Evolutionary conservation across 192 early-diverging fungal genomes (phyloP), one percentile per base, ranked within the genome.

Genomic region (Coemansia sp.): DNA sequence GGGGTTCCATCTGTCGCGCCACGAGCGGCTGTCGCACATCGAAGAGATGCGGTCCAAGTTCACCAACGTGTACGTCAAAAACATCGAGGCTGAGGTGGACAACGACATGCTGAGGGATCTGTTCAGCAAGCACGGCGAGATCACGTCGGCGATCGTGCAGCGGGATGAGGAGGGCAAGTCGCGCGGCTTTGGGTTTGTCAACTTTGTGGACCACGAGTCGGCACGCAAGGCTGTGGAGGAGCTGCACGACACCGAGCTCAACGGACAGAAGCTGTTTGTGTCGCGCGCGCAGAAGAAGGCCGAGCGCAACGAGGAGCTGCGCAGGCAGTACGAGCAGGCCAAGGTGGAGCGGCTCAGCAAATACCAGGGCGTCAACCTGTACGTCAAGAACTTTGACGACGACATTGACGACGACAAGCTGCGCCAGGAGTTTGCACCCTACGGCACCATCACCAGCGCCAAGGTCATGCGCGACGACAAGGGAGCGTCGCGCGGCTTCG

Each of bases 1-100:
- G 58, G 96, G 96, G 31, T 88, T 86, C 75, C 95, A 99, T 81
- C 85, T 97, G 55, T 81, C 94, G 57, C 89, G 88, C 82, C 89
- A 91, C 83, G 96, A 99, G 82, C 94, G 97, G 57, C 75, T 91
- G 77, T 84, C 87, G 77, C 93, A 92, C 82, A 84, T 92, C 40
- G 93, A 95, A 68, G 91, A 93, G 84, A 74, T 88, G 74, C 86
- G 89, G 61, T 78, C 91, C 52, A 91, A 94, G 82, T 99, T 93
- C 85, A 98, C 96, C 70, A 99, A 99, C 76, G 86, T 99, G 59
- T 99, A 95, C 82, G 88, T 97, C 68, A 99, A 99, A 90, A 96
- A 96, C 84, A 67, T 99, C 55, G 89, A 88, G 61, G 75, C 84
- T 53, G 86, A 88, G 52, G 87, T 98, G 29, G 83, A 81, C 52